Evolutionary conservation across 169 alveolate genomes (phyloP), one percentile per base, ranked within the genome.

Genomic region (Babesia caballi): DNA sequence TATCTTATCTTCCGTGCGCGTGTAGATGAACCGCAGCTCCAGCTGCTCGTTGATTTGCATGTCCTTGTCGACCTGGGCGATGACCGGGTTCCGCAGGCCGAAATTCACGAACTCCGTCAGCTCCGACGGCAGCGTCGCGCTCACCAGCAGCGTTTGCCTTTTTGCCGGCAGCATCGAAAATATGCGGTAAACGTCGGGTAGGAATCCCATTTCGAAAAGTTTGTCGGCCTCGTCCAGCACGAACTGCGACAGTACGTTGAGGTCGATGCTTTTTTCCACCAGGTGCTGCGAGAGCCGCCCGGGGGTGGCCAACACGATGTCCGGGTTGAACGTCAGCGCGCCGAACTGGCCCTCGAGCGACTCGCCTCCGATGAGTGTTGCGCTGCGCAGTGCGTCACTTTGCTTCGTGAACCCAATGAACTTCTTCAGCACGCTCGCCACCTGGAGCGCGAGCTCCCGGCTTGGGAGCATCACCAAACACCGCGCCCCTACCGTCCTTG

Each of bases 141-240:
- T 93, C 41, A 95, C 94, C 74, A 96, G 73, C 52, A 96, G 65
- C 12, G 94, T 84, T 67, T 96, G 96, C 66, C 91, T 91, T 35
- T 77, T 83, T 23, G 75, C 89, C 32, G 97, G 96, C 46, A 94
- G 85, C 59, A 65, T 72, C 41, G 92, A 88, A 41, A 95, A 73
- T 38, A 94, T 89, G 53, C 71, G 81, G 53, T 84, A 84, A 11
- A 89, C 82, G 44, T 60, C 78, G 57, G 94, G 95, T 41, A 97
- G 83, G 70, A 95, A 92, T 32, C 98, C 97, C 93, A 95, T 72
- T 75, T 96, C 99, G 86, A 96, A 93, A 50, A 97, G 82, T 52
- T 94, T 85, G 88, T 97, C 99, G 15, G 98, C 97, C 81, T 97
- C 99, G 81, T 97, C 99, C 52, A 95, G 91, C 52, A 97, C 89